Evolutionary conservation across 2,329 filamentous ascomycete genomes (phyloP), one percentile per base, ranked within the genome.

Genomic region (Plenodomus lindquistii): DNA sequence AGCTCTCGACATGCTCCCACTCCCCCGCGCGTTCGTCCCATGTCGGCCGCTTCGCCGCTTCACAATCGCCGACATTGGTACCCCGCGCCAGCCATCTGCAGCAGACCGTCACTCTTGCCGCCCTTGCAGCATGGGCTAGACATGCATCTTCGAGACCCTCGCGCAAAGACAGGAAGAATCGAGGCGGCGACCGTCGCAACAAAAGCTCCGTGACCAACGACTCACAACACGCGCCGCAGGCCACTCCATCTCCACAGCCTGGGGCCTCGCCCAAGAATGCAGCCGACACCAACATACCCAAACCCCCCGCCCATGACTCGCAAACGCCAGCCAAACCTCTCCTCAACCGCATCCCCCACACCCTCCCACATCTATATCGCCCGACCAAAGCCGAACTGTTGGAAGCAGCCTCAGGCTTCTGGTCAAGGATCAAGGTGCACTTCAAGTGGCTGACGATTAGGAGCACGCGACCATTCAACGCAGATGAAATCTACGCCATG

Each of bases 401-500:
- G 29, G 88, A 89, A 17, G 93, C 94, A 4, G 91, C 94, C 29
- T 97, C 86, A 18, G 92, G 92, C 1, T 97, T 97, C 71, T 94
- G 91, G 86, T 87, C 95, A 54, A 84, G 94, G 40, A 74, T 97
- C 37, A 91, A 88, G 66, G 89, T 97, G 19, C 87, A 91, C 35
- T 95, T 97, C 77, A 99, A 99, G 74, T 99, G 94, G 94, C 87
- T 94, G 63, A 95, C 94, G 2, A 99, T 99, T 63, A 82, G 92
- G 67, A 96, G 92, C 69, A 89, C 89, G 71, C 83, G 94, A 31
- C 94, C 94, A 0, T 99, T 94, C 84, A 99, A 96, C 71, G 83
- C 87, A 18, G 94, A 99, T 71, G 94, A 99, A 75, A 97, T 96
- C 79, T 89, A 91, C 38, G 94, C 94, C 3, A 93, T 99, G 55